Evolutionary conservation across 2,329 filamentous ascomycete genomes (phyloP).

Genomic region (Neoarthrinium moseri): DNA sequence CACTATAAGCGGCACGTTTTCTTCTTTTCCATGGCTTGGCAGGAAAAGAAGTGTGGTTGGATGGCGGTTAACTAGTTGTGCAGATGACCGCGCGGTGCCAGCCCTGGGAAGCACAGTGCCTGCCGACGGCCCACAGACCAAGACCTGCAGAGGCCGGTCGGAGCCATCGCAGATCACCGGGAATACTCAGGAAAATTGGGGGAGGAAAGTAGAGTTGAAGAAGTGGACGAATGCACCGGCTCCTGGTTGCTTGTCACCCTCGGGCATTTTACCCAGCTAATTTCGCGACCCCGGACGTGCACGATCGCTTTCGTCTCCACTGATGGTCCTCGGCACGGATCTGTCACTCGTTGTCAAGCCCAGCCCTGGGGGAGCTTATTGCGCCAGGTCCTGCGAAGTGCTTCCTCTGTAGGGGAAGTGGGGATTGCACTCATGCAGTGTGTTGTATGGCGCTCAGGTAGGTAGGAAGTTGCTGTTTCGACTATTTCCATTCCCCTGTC

Average conservation of each 20-base stretch:
- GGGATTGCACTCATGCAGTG: neutral
- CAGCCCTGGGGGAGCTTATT: too few species aligned
- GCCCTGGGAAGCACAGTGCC: neutral
- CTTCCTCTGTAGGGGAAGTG: slow-evolving; percentile 2
- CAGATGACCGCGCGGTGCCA: neutral
- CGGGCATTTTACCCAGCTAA: neutral
- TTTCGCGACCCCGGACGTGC: neutral
- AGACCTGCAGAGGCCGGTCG: neutral
- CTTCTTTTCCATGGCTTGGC: too few species aligned
- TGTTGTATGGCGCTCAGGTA: neutral
- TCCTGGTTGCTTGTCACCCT: neutral
- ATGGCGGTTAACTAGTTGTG: neutral
- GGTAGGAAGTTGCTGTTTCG: neutral
- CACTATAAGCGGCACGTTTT: too few species aligned
- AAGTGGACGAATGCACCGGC: neutral
- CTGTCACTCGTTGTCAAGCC: neutral
- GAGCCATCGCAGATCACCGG: neutral
- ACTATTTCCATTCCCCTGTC: neutral
- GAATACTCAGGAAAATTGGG: neutral
- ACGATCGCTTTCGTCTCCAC: neutral
- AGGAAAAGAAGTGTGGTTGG: too few species aligned
- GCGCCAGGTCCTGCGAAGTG: neutral
- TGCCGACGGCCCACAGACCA: neutral
- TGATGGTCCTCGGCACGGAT: neutral
- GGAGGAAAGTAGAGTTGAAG: too few species aligned